Evolutionary conservation across 345 rosid genomes (phyloP).

Genomic region (Eucalyptus marginata): DNA sequence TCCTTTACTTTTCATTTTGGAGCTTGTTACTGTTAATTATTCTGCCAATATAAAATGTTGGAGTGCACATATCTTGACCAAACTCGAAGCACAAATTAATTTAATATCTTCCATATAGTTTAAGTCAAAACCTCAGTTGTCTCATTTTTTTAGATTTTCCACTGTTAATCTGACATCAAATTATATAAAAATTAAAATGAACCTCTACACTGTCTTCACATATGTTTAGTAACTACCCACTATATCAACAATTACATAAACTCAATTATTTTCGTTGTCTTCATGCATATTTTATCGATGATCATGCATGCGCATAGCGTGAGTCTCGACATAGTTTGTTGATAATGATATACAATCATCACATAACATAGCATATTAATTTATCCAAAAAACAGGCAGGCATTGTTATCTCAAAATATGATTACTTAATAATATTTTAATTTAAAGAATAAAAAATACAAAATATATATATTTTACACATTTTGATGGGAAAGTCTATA

Average conservation of each 20-base stretch:
- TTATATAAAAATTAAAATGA: not conserved
- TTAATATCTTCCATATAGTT: not conserved
- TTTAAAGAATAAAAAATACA: not conserved
- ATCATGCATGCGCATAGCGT: accelerated
- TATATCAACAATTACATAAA: not conserved
- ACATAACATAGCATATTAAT: not conserved
- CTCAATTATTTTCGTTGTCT: not conserved
- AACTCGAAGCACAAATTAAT: not conserved
- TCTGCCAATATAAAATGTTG: not conserved
- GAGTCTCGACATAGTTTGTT: not conserved
- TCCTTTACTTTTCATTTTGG: not conserved
- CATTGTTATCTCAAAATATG: not conserved
- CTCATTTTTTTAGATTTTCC: not conserved
- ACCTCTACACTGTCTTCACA: not conserved
- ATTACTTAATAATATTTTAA: not conserved
- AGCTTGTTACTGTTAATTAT: not conserved
- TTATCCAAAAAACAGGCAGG: not conserved
- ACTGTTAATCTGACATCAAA: not conserved
- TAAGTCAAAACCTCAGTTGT: not conserved
- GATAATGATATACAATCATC: not conserved
- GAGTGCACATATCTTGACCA: not conserved
- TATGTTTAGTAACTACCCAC: not conserved
- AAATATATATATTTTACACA: not conserved
- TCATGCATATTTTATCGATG: not conserved
- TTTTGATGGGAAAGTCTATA: not conserved